phyloP scores from a whole-genome alignment of 2,329 filamentous ascomycete species.

The Tothia fuscella region DNA sequence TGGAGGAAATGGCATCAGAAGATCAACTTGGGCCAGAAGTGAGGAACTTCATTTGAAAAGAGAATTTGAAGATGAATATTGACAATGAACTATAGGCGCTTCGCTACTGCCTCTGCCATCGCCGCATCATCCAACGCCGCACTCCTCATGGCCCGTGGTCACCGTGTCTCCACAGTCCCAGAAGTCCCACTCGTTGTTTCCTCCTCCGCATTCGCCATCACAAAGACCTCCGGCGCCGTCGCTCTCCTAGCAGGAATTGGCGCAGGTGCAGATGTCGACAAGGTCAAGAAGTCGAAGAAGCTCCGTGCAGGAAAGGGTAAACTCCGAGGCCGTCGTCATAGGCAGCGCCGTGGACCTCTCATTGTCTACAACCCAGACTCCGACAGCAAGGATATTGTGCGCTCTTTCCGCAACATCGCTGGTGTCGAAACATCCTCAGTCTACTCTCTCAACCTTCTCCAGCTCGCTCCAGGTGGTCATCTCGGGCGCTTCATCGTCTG shows the following conservation, averaged over 20 bases:
- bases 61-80: constrained; percentile 15
- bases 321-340: constrained; percentile 89
- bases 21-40: constrained; percentile 98
- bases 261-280: constrained; percentile 80
- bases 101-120: constrained; percentile 93
- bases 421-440: constrained; percentile 95
- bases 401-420: constrained; percentile 96
- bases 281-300: constrained; percentile 95
- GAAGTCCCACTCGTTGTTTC: constrained; percentile 97
- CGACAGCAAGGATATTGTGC: constrained; percentile 88
- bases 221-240: constrained; percentile 81
- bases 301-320: constrained; percentile 98
- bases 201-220: constrained; percentile 75
- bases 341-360: constrained; percentile 93
- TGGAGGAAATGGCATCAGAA: constrained; percentile 99
- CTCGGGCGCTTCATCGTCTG: constrained; percentile 98
- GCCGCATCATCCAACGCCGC: constrained; percentile 91
- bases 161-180: constrained; percentile 82
- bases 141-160: constrained; percentile 91
- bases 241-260: constrained; percentile 82
- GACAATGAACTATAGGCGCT: constrained; percentile 51
- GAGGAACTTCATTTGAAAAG: constrained; percentile 24
- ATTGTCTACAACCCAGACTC: constrained; percentile 94
- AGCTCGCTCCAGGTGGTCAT: constrained; percentile 97
- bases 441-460: constrained; percentile 92